These are phyloP conservation scores for Saccharomyces kudriavzevii DNA, from an alignment of 805 yeast genomes.

Conservation along the genomic window DNA sequence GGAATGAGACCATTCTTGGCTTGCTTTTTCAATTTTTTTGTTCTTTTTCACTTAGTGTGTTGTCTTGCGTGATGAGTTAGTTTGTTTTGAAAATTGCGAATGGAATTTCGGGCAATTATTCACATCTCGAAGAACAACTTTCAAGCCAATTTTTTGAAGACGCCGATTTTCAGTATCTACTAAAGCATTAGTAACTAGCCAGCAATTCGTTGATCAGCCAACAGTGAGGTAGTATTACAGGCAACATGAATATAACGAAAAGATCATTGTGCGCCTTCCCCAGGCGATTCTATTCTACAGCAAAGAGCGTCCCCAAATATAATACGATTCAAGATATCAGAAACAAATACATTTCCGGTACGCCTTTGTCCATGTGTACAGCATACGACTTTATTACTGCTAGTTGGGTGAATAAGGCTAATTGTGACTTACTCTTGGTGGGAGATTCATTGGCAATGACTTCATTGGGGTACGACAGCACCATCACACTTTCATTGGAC, in stretches of 20 bases:
- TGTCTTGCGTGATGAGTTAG: background rate
- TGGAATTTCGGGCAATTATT: background rate
- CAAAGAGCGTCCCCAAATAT: background rate
- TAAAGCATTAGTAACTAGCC: background rate
- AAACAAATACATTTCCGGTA: constrained; percentile 25
- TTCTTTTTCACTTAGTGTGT: background rate
- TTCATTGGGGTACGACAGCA: constrained; percentile 68
- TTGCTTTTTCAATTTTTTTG: background rate
- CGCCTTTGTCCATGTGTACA: constrained; percentile 54
- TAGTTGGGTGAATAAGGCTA: constrained; percentile 54
- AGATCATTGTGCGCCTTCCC: background rate
- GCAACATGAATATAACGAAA: background rate
- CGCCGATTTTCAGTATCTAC: background rate
- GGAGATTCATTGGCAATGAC: constrained; percentile 96
- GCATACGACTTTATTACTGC: constrained; percentile 85
- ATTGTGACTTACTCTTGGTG: constrained; percentile 62
- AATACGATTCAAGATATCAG: constrained; percentile 34
- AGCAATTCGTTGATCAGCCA: background rate
- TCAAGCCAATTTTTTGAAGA: background rate
- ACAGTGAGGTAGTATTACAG: background rate
- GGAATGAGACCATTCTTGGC: no score
- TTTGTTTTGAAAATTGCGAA: background rate
- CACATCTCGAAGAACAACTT: background rate
- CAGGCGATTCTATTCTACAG: constrained; percentile 1
- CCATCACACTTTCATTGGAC: constrained; percentile 68